A percentile compares a stretch with the other conserved stretches of the same genome.
Evolutionary conservation across 176 grass and related monocot species (phyloP).

Genomic region (Rhynchospora breviuscula): DNA sequence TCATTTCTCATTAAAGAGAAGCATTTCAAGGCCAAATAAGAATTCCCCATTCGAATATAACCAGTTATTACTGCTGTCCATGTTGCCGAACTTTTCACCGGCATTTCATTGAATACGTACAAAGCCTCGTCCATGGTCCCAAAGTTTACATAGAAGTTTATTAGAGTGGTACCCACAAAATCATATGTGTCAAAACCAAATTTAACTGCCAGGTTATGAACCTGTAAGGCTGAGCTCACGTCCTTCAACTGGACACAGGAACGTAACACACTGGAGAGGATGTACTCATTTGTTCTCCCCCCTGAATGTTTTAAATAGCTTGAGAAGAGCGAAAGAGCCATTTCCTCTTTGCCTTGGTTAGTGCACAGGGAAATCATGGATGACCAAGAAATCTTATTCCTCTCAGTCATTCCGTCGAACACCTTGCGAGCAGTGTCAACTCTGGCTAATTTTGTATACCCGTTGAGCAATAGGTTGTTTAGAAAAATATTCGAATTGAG

Average conservation of each 20-base stretch:
- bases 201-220: constrained; percentile 39
- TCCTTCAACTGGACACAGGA: constrained; percentile 40
- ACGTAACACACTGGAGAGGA: constrained; percentile 55
- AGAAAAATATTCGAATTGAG: constrained; percentile 17
- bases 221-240: constrained; percentile 32
- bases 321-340: constrained; percentile 35
- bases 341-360: constrained; percentile 21
- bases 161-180: constrained; percentile 46
- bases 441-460: constrained; percentile 40
- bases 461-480: constrained; percentile 47
- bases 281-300: constrained; percentile 45
- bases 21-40: constrained; percentile 31
- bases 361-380: constrained; percentile 65
- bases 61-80: constrained; percentile 68
- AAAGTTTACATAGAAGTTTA: constrained; percentile 51
- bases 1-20: constrained; percentile 49
- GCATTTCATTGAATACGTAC: constrained; percentile 44
- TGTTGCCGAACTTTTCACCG: constrained; percentile 43
- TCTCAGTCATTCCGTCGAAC: constrained; percentile 49
- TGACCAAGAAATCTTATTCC: constrained; percentile 65
- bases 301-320: constrained; percentile 17
- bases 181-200: constrained; percentile 33
- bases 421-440: constrained; percentile 28
- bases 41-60: constrained; percentile 40
- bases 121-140: constrained; percentile 43